Conservation (phyloP, 495 filamentous ascomycete genomes). For the Lophiotrema nucula region DNA sequence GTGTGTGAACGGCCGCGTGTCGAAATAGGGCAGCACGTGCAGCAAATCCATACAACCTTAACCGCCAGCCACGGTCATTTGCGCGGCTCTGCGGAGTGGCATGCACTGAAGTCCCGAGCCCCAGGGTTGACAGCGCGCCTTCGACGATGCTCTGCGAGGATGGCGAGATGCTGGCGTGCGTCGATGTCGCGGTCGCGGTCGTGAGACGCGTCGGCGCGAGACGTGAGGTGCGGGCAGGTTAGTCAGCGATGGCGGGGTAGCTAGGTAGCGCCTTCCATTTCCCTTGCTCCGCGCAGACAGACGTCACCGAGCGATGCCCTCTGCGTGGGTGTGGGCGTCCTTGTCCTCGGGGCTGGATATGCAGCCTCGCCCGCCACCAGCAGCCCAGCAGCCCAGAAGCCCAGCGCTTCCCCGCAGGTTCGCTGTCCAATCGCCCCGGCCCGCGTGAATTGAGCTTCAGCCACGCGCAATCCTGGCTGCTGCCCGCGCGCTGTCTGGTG, state of each 20-base stretch:
- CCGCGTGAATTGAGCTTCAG: constrained; percentile 4
- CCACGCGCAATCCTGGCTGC: background rate
- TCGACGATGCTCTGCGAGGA: background rate
- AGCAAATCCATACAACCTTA: constrained; percentile 90
- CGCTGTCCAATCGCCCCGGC: constrained; percentile 10
- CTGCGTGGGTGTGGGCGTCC: no score
- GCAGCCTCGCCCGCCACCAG: background rate
- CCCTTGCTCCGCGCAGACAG: constrained; percentile 8
- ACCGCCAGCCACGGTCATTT: constrained; percentile 26
- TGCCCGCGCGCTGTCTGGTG: background rate
- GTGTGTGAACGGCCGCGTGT: constrained; percentile 63
- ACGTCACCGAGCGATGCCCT: constrained; percentile 3
- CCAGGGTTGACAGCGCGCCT: constrained; percentile 5
- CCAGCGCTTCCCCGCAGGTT: constrained; percentile 16
- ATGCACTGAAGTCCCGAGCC: constrained; percentile 9
- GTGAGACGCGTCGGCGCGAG: background rate
- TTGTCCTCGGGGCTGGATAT: background rate
- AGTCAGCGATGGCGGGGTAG: background rate
- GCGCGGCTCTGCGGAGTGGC: constrained; percentile 34
- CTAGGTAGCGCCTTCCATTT: no score
- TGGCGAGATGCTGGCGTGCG: background rate
- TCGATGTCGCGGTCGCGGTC: background rate
- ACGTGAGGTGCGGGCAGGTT: background rate
- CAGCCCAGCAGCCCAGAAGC: background rate
- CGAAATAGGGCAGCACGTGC: constrained; percentile 76